Base-by-base conservation (phyloP, 192 early-diverging fungal genomes). In the Coemansia sp. region DNA sequence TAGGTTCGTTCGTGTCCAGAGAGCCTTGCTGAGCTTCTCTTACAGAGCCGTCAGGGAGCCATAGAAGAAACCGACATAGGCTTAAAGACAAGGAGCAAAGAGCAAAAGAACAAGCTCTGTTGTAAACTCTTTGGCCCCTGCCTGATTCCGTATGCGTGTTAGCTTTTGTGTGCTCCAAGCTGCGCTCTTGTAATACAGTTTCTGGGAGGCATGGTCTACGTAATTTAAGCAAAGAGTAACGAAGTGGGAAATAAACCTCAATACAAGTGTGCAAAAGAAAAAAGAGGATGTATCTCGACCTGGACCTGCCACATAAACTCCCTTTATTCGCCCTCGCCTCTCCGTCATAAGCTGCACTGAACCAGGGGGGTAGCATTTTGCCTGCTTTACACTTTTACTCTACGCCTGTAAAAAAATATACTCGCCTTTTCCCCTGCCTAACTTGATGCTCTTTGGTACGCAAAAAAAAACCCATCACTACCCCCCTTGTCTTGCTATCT, bases 1-100 rank as follows among this genome's bases (percentile, higher is more conserved):
- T 29, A 27, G 11, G 51, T 72, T 77, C 73, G 73, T 77, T 72
- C 73, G 68, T 77, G 63, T 72, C 73, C 73, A 73, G 73, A 77
- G 73, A 77, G 73, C 54, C 64, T 69, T 60, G 58, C 59, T 60
- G 58, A 61, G 56, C 59, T 42, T 60, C 67, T 69, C 67, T 69
- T 69, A 55, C 59, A 36, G 53, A 39, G 38, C 48, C 47, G 52
- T 47, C 49, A 52, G 27, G 29, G 35, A 32, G 30, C 11, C n/a
- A n/a, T 37, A 38, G 26, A 38, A 18, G 33, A 19, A 20, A 22
- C 4, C 8, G 11, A 25, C 24, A 25, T 19, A 19, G 24, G 4
- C 11, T 13, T 24, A 0, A 18, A 45, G 25, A 25, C 19, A 13
- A 45, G 26, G n/a, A 48, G 10, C 9, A 48, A 9, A 48, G 46